Base-by-base conservation (phyloP, 305 asterid genomes). In the Striga hermonthica region DNA sequence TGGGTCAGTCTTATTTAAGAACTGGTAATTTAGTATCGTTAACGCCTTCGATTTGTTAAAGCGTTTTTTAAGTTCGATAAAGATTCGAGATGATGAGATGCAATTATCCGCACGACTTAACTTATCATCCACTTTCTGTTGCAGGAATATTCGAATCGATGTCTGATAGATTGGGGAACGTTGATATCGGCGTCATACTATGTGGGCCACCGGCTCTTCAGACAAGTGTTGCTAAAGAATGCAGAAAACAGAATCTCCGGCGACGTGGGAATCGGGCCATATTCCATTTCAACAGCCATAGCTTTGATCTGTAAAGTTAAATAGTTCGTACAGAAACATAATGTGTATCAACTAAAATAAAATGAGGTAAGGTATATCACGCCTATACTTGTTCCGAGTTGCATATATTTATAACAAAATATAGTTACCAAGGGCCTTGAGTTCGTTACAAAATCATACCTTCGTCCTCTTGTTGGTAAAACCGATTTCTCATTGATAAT, bases 201-300 rank as follows among this genome's bases (percentile, higher is more conserved):
- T 90, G 95, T 53, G 97, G 97, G 68, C 96, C 96, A 45, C 50
- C 89, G 6, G 62, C 88, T 53, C 89, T 90, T 16, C 85, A 79
- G 63, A 72, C 84, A 1, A 86, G 84, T 71, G 91, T 88, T 67
- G 97, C 96, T 22, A 86, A 71, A 61, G 89, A 84, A 70, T 88
- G 97, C 60, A 75, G 95, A 69, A 68, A 75, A 9, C 78, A 74
- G 58, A 90, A 83, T 74, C 78, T 90, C 37, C 70, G 54, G 63
- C 77, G 88, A 49, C 74, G 73, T 72, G 53, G 62, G 11, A 68
- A 74, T 56, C 67, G 64, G 14, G 81, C 96, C 0, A 75, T 90
- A 11, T 88, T 86, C 66, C 97, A 90, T 78, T 90, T 88, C 91
- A 84, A 90, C 75, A 83, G 89, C 80, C 97, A 90, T 79, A 90